phyloP scores from a whole-genome alignment of 768 basidiomycete species.

The Tulasnella sp. region DNA sequence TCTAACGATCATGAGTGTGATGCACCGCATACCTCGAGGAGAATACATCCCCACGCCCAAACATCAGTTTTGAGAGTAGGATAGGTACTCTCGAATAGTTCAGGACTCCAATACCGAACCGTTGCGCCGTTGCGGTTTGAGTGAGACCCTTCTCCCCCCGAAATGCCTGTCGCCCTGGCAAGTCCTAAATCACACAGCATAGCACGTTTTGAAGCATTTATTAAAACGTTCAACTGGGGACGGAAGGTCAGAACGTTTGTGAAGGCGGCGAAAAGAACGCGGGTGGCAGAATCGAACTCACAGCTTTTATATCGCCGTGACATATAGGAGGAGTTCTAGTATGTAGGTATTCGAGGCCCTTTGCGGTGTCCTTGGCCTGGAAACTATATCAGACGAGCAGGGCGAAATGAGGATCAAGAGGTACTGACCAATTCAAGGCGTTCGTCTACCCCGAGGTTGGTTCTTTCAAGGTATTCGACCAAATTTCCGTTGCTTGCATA shows the following conservation, averaged over 20 bases:
- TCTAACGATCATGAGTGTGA: too few relatives aligned
- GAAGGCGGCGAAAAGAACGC: too few relatives aligned
- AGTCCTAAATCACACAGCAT: constrained; percentile 15
- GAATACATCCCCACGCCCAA: too few relatives aligned
- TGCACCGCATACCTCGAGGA: too few relatives aligned
- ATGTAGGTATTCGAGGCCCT: background rate
- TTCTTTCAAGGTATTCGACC: background rate
- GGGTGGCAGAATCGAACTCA: background rate
- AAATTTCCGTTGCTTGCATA: background rate
- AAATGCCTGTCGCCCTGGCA: constrained; percentile 3
- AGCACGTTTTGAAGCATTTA: background rate
- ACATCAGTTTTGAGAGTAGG: too few relatives aligned
- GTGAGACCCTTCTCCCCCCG: background rate
- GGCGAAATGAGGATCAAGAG: background rate
- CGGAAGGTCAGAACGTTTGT: background rate
- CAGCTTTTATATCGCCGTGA: constrained; percentile 1
- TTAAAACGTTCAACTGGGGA: constrained; percentile 7
- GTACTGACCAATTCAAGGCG: background rate
- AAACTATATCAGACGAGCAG: background rate
- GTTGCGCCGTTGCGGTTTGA: too few relatives aligned
- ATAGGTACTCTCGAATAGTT: too few relatives aligned
- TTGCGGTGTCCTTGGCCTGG: background rate
- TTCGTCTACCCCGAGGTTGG: background rate
- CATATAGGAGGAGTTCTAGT: background rate
- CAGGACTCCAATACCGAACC: too few relatives aligned